Percentiles rank a stretch among this genome's conserved stretches.
Evolutionary conservation across 2,329 filamentous ascomycete species (phyloP).

Genomic region (Neonectria ditissima): DNA sequence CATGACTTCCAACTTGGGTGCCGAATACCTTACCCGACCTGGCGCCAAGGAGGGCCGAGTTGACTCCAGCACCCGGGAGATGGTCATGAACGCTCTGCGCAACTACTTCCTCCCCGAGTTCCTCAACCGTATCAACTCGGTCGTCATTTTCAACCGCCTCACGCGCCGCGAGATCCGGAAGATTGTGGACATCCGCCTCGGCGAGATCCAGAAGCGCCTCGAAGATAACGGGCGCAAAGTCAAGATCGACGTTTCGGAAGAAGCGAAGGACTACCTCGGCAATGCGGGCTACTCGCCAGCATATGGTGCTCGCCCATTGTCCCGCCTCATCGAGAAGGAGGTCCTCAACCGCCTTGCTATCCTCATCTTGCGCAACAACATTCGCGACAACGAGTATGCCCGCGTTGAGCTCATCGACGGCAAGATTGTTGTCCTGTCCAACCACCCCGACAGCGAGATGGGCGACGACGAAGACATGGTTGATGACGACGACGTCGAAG

Average conservation of each 20-base stretch:
- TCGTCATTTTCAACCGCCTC: slow-evolving; percentile 98
- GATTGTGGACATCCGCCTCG: slow-evolving; percentile 91
- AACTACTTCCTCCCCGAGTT: slow-evolving; percentile 99
- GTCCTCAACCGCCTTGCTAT: slow-evolving; percentile 94
- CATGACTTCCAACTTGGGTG: slow-evolving; percentile 98
- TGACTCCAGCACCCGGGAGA: slow-evolving; percentile 84
- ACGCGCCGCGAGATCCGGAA: slow-evolving; percentile 89
- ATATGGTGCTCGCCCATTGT: slow-evolving; percentile 91
- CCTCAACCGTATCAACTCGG: slow-evolving; percentile 95
- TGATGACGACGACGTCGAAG: slow-evolving; percentile 80
- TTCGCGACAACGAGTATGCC: slow-evolving; percentile 88
- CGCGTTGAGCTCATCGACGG: slow-evolving; percentile 82
- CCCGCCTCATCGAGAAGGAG: slow-evolving; percentile 94
- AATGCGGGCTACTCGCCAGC: slow-evolving; percentile 92
- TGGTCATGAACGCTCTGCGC: slow-evolving; percentile 91
- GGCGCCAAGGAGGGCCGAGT: slow-evolving; percentile 84
- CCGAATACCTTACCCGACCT: slow-evolving; percentile 89
- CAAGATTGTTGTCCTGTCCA: slow-evolving; percentile 83
- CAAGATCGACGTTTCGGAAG: slow-evolving; percentile 81
- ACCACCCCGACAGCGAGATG: slow-evolving; percentile 75
- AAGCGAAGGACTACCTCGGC: slow-evolving; percentile 94
- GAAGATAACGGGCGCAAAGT: slow-evolving; percentile 87
- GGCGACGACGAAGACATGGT: slow-evolving; percentile 79
- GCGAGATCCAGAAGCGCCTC: slow-evolving; percentile 93
- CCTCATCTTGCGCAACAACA: slow-evolving; percentile 85